Conservation (phyloP, 495 filamentous ascomycete species). For the Neurospora cerealis region DNA sequence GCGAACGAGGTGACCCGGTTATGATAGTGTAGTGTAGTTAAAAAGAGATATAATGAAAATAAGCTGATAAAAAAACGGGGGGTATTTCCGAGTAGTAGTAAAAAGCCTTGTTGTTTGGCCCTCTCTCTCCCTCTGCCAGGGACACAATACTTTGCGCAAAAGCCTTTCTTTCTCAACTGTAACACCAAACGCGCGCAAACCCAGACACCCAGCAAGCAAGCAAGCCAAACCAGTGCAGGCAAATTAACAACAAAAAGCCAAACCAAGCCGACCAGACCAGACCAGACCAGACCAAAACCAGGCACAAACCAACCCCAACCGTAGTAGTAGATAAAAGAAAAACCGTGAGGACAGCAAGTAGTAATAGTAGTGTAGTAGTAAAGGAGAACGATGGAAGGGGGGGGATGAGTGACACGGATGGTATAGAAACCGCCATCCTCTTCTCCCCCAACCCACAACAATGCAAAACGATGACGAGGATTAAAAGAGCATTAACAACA, state of each 20-base stretch:
- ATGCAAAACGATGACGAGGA: background rate
- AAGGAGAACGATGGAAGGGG: background rate
- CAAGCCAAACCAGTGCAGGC: background rate
- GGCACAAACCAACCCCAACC: background rate
- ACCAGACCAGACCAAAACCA: background rate
- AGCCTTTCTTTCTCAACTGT: background rate
- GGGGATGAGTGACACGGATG: background rate
- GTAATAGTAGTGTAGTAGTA: background rate
- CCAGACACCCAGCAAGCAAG: background rate
- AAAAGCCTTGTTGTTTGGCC: background rate
- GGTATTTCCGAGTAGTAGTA: background rate
- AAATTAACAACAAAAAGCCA: background rate
- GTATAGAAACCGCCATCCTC: background rate
- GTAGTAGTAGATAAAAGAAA: background rate
- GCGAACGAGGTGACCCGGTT: background rate
- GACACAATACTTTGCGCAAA: background rate
- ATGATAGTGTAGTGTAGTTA: background rate
- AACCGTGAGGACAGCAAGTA: background rate
- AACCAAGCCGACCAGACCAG: background rate
- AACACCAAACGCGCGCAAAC: background rate
- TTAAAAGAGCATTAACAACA: slow-evolving; percentile 1
- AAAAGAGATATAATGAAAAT: background rate
- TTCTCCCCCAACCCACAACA: background rate
- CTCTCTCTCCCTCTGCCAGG: background rate
- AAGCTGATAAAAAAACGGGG: background rate